Evolutionary conservation across 768 basidiomycete species (phyloP), one percentile per base, ranked within the genome.

Genomic region (Mycena maculata): DNA sequence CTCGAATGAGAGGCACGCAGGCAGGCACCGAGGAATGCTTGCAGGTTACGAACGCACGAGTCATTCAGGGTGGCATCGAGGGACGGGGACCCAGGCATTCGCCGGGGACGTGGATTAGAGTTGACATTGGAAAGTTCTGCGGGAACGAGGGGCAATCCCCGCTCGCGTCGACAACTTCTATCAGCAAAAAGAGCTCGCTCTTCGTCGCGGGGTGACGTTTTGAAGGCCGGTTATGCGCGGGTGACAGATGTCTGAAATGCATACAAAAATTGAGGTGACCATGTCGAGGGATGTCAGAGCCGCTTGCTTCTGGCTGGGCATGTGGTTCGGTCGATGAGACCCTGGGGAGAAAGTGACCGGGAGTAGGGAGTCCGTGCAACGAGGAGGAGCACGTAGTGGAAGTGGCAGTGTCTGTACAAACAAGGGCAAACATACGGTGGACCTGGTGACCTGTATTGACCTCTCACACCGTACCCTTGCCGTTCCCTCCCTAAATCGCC

Each of bases 401-500:
- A 50, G 27, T 48, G 56, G n/a, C n/a, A n/a, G n/a, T n/a, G n/a
- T n/a, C n/a, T n/a, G n/a, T n/a, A n/a, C n/a, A n/a, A n/a, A n/a
- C n/a, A n/a, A n/a, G n/a, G n/a, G n/a, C n/a, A n/a, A n/a, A n/a
- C n/a, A n/a, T n/a, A n/a, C n/a, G n/a, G n/a, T n/a, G n/a, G n/a
- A n/a, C n/a, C n/a, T n/a, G n/a, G n/a, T n/a, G n/a, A n/a, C n/a
- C n/a, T n/a, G n/a, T n/a, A n/a, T n/a, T n/a, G n/a, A n/a, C n/a
- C n/a, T n/a, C n/a, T n/a, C n/a, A n/a, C 12, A 33, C 41, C 57
- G 31, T 57, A 54, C 27, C 60, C 58, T 66, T 44, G 31, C 39
- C 48, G 23, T 55, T 53, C 57, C 67, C 63, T 38, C 71, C 56
- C n/a, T n/a, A n/a, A n/a, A n/a, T n/a, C n/a, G n/a, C 59, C 54